Evolutionary conservation across 164 flowering plant species (phyloP).

Genomic region (Magnolia kwangsiensis): DNA sequence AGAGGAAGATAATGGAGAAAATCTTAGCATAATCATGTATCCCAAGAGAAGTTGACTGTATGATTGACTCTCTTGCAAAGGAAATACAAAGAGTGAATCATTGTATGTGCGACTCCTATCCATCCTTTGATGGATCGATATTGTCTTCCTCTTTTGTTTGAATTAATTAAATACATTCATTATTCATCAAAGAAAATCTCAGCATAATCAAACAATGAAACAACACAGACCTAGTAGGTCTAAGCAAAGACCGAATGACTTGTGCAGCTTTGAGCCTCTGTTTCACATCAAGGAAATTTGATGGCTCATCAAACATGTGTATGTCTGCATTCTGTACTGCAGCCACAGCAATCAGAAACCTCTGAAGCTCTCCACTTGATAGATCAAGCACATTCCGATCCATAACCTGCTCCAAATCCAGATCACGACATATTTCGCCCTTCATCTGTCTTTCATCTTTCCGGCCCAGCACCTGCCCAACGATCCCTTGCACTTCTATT

Average conservation of each 20-base stretch:
- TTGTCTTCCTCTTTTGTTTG: no score
- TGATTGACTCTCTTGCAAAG: no score
- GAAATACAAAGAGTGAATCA: no score
- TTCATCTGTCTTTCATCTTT: slow-evolving; percentile 88
- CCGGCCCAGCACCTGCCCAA: slow-evolving; percentile 91
- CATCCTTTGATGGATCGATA: no score
- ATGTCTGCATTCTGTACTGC: slow-evolving; percentile 93
- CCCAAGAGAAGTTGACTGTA: no score
- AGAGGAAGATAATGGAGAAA: background rate
- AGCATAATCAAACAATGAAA: background rate
- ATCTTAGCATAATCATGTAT: background rate
- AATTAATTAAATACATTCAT: no score
- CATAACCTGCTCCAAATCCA: slow-evolving; percentile 85
- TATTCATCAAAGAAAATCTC: no score
- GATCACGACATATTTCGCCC: slow-evolving; percentile 63
- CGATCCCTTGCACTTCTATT: slow-evolving; percentile 93
- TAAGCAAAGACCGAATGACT: slow-evolving; percentile 87
- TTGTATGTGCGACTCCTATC: no score
- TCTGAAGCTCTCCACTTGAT: slow-evolving; percentile 98
- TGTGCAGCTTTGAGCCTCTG: slow-evolving; percentile 99
- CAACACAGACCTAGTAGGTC: slow-evolving; percentile 64
- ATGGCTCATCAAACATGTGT: slow-evolving; percentile 99
- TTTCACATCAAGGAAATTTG: slow-evolving; percentile 97
- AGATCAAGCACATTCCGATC: slow-evolving; percentile 93
- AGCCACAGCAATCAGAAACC: slow-evolving; percentile 98